Conservation (phyloP, 2,329 filamentous ascomycete genomes). For the Nothopassalora personata region DNA sequence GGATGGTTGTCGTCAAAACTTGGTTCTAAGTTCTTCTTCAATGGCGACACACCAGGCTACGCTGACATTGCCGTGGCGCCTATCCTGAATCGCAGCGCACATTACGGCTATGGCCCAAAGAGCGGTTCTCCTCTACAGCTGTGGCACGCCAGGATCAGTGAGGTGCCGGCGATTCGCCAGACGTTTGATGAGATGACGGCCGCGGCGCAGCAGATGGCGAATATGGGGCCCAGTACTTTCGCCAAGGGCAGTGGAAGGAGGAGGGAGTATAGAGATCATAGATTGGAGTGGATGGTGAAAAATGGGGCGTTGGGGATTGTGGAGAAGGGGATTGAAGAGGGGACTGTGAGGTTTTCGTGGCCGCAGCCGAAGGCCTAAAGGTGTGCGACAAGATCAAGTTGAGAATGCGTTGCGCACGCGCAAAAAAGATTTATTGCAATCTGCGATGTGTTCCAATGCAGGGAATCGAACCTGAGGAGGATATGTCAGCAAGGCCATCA, state of each 20-base stretch:
- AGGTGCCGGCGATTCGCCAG: constrained; percentile 19
- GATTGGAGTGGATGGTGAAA: constrained; percentile 13
- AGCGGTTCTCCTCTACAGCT: constrained; percentile 13
- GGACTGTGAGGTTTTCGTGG: constrained; percentile 23
- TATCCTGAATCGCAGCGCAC: constrained; percentile 22
- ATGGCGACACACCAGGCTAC: constrained; percentile 24
- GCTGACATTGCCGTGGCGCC: constrained; percentile 30
- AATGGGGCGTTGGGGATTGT: constrained; percentile 16
- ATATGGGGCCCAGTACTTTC: constrained; percentile 11
- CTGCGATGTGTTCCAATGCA: too few species aligned
- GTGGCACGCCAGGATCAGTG: constrained; percentile 21
- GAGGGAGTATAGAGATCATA: constrained; percentile 27
- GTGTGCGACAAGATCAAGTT: too few species aligned
- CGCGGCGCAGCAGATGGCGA: constrained; percentile 17
- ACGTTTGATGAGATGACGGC: constrained; percentile 25
- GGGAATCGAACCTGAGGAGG: too few species aligned
- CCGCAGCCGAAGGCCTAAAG: constrained; percentile 8
- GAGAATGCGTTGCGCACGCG: too few species aligned
- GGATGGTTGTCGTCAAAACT: constrained; percentile 25
- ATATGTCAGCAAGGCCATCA: too few species aligned
- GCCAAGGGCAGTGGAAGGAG: constrained; percentile 13
- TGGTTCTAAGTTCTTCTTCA: constrained; percentile 25
- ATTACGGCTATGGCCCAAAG: constrained; percentile 20
- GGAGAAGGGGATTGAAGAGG: constrained; percentile 17
- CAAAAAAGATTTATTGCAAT: too few species aligned